phyloP scores from a whole-genome alignment of 352 stramenopile genomes.

The Phytophthora syringae region DNA sequence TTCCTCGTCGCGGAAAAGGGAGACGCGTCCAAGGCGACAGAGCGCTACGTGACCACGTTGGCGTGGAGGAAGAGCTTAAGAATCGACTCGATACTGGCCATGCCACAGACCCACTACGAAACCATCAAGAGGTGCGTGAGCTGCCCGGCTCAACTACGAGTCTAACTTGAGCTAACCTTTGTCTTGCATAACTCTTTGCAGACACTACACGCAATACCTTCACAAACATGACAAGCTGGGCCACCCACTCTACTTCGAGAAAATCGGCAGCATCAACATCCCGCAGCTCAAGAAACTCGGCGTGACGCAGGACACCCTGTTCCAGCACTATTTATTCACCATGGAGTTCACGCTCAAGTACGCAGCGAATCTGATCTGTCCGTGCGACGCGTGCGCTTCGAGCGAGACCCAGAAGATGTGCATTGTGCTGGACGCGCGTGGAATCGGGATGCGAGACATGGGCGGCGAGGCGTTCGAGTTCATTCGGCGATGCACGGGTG shows the following conservation, averaged over 20 bases:
- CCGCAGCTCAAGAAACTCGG: conserved; percentile 75
- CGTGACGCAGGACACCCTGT: conserved; percentile 70
- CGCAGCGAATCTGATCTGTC: conserved; percentile 60
- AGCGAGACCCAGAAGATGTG: conserved; percentile 82
- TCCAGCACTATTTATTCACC: conserved; percentile 84
- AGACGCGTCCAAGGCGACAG: conserved; percentile 53
- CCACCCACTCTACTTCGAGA: conserved; percentile 84
- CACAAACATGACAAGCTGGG: conserved; percentile 85
- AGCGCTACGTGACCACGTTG: conserved; percentile 71
- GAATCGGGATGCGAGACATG: conserved; percentile 82
- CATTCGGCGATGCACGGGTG: conserved; percentile 77
- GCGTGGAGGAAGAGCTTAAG: conserved; percentile 77
- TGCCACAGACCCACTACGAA: conserved; percentile 64
- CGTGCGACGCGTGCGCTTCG: conserved; percentile 56
- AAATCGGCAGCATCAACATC: conserved; percentile 85
- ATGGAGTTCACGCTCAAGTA: conserved; percentile 89
- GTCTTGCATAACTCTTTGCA: conserved; percentile 27
- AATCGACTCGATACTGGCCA: conserved; percentile 68
- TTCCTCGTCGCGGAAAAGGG: conserved; percentile 78
- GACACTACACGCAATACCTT: conserved; percentile 78
- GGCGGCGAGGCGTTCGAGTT: conserved; percentile 85
- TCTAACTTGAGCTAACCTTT: neutral
- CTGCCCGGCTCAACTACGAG: conserved; percentile 24
- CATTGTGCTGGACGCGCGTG: conserved; percentile 73
- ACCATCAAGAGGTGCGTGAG: conserved; percentile 67